Base-by-base conservation (phyloP, 2,329 filamentous ascomycete species). In the Cercospora sp. region DNA sequence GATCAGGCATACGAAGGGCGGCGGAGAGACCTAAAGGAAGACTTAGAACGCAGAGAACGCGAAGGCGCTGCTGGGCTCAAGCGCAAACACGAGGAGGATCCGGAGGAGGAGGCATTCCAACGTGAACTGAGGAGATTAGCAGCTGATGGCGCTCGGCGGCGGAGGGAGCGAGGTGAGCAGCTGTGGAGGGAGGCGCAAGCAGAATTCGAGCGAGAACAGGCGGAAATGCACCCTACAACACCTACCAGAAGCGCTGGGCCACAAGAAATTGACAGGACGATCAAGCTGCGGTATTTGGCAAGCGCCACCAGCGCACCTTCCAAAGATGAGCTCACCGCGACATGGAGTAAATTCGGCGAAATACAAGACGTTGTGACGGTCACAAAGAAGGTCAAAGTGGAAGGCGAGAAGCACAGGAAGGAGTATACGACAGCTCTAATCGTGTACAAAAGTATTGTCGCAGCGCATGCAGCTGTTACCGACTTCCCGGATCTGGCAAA, bases 21-120 rank as follows among this genome's bases (percentile, higher is more conserved):
- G 79, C 85, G 91, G 73, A 84, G 91, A 77, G 86, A 88, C 73
- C 91, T 97, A 86, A 91, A 92, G 72, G 93, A 97, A 76, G 93
- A 97, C 76, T 82, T 98, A 61, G 93, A 97, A 81, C 86, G 88
- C 28, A 84, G 91, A 21, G 94, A 97, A 79, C 83, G 86, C 32
- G 74, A 76, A 5, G 68, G 79, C 18, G 71, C 68, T 8, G 70
- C 69, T 4, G 70, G 66, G 13, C 80, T 83, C 71, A 79, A 83
- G 68, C 80, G 84, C 62, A 79, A 81, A n/a, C 78, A 79, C 1
- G 81, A 80, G 37, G 82, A 82, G 45, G 75, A 76, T 62, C 80
- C 77, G 37, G 82, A 83, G 32, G 89, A 89, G 2, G 83, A 88
- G 62, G 89, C 88, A 76, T 81, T 87, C 53, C 82, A 87, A 69